Evolutionary conservation across 2,329 filamentous ascomycete species (phyloP).

Genomic region (Diaporthe australafricana): DNA sequence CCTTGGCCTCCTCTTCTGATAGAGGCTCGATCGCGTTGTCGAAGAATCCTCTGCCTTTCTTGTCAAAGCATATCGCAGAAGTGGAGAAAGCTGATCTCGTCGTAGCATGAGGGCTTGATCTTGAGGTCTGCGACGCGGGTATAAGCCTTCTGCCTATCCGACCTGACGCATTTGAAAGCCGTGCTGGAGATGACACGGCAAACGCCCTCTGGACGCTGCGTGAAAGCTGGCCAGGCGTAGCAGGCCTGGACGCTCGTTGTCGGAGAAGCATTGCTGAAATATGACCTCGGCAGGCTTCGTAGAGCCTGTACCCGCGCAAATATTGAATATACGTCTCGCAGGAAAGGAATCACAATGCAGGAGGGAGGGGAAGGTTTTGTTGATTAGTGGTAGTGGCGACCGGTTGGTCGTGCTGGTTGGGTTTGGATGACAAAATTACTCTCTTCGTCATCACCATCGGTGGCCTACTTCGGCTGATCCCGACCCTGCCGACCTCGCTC

Average conservation of each 20-base stretch:
- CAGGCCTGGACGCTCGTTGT: conserved; percentile 37
- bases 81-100: conserved; percentile 51
- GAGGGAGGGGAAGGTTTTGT: background rate
- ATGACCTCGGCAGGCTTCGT: background rate
- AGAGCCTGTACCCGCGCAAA: background rate
- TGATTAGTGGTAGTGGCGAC: background rate
- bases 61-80: conserved; percentile 49
- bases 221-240: conserved; percentile 30
- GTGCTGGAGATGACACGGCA: conserved; percentile 26
- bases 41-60: conserved; percentile 61
- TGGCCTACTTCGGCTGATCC: conserved; percentile 20
- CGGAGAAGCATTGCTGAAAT: conserved; percentile 38
- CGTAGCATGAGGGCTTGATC: conserved; percentile 23
- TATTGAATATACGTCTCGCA: background rate
- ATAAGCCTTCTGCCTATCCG: conserved; percentile 16
- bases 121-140: conserved; percentile 10
- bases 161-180: conserved; percentile 29
- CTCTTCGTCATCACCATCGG: conserved; percentile 26
- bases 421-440: conserved; percentile 22
- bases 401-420: conserved; percentile 7
- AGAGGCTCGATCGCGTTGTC: conserved; percentile 62
- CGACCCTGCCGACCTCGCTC: conserved; percentile 11
- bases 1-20: conserved; percentile 64
- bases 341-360: background rate
- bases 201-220: conserved; percentile 29